phyloP scores from a whole-genome alignment of 2,329 filamentous ascomycete species.

The Colletotrichum theobromicola region DNA sequence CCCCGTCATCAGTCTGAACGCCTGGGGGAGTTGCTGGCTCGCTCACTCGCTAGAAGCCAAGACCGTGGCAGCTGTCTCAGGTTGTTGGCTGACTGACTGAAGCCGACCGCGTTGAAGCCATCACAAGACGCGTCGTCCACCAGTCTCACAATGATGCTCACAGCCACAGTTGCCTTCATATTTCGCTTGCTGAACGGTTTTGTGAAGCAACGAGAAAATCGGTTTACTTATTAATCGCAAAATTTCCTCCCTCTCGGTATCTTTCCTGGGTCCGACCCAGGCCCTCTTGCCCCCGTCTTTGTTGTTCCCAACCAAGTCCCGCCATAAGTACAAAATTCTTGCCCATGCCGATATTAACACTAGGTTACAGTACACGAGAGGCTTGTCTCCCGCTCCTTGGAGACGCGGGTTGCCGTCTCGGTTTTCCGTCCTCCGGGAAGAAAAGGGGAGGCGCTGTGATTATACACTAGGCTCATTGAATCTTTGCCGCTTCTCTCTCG shows the following conservation, averaged over 20 bases:
- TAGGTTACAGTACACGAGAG: constrained; percentile 1
- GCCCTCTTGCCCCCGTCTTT: not conserved
- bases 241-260: constrained; percentile 1
- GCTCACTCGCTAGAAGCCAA: not conserved
- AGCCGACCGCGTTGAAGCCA: not conserved
- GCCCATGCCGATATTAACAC: constrained; percentile 13
- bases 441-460: not conserved
- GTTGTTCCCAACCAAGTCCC: not conserved
- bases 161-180: not conserved
- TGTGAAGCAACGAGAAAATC: not conserved
- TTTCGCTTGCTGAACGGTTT: not conserved
- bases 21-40: not conserved
- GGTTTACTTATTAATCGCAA: constrained; percentile 6
- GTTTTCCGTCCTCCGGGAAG: not conserved
- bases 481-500: constrained; percentile 13
- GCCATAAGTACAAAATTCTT: constrained; percentile 10
- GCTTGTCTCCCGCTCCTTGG: not conserved
- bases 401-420: not conserved
- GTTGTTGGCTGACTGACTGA: not conserved
- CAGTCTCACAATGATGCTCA: not conserved
- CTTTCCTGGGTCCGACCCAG: not conserved
- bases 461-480: constrained; percentile 21
- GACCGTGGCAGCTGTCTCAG: not conserved
- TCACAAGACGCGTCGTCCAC: not conserved
- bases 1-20: not conserved